A percentile compares a stretch with the other conserved stretches of the same genome.
phyloP scores from a whole-genome alignment of 495 filamentous ascomycete species.

The Astrocystis sublimbata region DNA sequence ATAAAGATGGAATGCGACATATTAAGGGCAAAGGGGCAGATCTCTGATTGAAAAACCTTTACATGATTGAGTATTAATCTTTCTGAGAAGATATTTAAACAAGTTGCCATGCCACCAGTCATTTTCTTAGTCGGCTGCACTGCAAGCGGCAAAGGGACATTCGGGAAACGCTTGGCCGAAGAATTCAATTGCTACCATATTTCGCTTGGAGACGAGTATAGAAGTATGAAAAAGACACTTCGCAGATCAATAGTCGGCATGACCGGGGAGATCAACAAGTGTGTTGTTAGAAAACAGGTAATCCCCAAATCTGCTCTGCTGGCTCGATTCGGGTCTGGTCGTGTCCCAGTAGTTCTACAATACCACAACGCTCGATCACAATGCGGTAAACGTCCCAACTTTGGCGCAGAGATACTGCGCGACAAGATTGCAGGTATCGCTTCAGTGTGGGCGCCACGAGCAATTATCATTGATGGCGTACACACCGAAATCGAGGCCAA shows the following conservation, averaged over 20 bases:
- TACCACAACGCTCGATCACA: neutral
- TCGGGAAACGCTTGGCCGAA: neutral
- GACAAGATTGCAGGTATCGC: neutral
- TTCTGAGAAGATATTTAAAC: too few species aligned
- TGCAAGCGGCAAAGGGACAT: neutral
- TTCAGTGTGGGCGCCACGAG: neutral
- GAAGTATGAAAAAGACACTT: neutral
- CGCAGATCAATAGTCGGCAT: neutral
- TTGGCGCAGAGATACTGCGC: neutral
- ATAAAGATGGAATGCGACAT: too few species aligned
- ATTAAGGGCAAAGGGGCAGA: too few species aligned
- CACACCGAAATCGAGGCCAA: neutral
- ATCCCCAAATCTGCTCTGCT: neutral
- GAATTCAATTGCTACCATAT: neutral
- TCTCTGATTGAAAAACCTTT: too few species aligned
- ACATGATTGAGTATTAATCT: too few species aligned
- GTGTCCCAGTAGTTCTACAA: neutral
- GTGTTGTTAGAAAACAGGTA: neutral
- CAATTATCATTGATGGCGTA: neutral
- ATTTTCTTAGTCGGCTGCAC: neutral
- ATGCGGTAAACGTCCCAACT: neutral
- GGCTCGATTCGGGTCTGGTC: neutral
- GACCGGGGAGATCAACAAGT: neutral
- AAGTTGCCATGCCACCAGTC: neutral
- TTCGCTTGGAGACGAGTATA: neutral